Conservation (phyloP, 108 stramenopile species). For the Cyclostephanos tholiformis region DNA sequence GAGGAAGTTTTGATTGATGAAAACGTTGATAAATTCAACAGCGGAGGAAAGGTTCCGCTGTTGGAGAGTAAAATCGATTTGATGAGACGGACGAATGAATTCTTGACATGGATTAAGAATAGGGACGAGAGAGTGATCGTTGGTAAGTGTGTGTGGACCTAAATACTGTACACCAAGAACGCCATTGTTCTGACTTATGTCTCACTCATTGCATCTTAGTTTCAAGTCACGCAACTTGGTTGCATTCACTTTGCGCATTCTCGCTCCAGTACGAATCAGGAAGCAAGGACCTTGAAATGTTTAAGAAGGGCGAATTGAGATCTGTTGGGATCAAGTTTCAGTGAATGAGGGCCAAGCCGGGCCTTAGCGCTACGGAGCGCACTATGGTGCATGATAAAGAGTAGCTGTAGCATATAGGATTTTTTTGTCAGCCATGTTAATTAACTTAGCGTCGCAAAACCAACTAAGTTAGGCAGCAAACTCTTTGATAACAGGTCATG, state of each 20-base stretch:
- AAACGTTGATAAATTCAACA: constrained; percentile 27
- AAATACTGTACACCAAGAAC: neutral
- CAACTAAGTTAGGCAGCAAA: no score
- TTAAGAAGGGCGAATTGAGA: constrained; percentile 81
- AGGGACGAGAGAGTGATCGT: constrained; percentile 52
- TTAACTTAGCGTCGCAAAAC: no score
- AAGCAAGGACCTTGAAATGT: constrained; percentile 70
- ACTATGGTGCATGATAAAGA: no score
- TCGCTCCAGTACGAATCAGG: constrained; percentile 51
- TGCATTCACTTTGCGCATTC: constrained; percentile 52
- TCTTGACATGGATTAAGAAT: constrained; percentile 43
- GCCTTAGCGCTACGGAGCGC: neutral
- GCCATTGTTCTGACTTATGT: neutral
- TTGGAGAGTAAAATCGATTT: constrained; percentile 53
- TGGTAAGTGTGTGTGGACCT: constrained; percentile 12
- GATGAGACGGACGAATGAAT: constrained; percentile 43
- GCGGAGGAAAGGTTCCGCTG: constrained; percentile 25
- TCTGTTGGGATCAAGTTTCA: constrained; percentile 59
- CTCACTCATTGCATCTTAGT: constrained; percentile 3
- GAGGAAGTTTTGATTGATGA: constrained; percentile 15
- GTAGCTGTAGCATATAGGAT: no score
- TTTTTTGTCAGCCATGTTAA: no score
- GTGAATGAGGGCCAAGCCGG: neutral
- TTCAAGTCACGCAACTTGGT: constrained; percentile 56
- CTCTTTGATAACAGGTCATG: no score